A percentile compares a stretch with the other conserved stretches of the same genome.
Conservation (phyloP, 805 yeast species). For the Clavispora asparagi region DNA sequence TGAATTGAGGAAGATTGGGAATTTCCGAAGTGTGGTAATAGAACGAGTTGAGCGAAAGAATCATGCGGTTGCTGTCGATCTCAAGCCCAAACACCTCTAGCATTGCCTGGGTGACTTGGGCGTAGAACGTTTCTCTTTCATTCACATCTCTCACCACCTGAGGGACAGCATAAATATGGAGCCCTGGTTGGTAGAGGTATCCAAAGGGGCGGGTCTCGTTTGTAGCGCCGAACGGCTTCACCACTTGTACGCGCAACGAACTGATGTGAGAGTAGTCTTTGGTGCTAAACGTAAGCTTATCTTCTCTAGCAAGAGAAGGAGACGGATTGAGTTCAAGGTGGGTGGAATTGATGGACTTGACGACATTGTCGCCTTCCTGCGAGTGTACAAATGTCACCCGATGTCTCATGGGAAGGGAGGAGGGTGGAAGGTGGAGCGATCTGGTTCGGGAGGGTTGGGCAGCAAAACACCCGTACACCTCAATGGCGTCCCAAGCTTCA, state of each 20-base stretch:
- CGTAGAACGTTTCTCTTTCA: conserved; percentile 16
- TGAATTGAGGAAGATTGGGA: neutral
- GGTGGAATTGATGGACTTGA: conserved; percentile 3
- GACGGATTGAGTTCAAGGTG: conserved; percentile 4
- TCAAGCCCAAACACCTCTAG: conserved; percentile 16
- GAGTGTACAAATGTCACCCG: conserved; percentile 11
- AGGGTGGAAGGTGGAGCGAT: neutral
- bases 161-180: conserved; percentile 29
- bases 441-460: neutral
- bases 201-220: conserved; percentile 18
- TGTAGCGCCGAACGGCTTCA: neutral
- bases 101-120: conserved; percentile 15
- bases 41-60: conserved; percentile 24
- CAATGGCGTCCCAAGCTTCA: too few species aligned
- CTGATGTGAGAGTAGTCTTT: conserved; percentile 4
- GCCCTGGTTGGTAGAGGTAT: conserved; percentile 21
- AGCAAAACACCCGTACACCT: neutral
- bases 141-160: conserved; percentile 5
- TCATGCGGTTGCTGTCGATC: conserved; percentile 18
- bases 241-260: conserved; percentile 11
- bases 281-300: conserved; percentile 3
- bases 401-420: conserved; percentile 8
- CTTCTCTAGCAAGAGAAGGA: conserved; percentile 6
- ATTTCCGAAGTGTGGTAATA: conserved; percentile 16
- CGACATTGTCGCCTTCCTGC: neutral